Evolutionary conservation across 257 asterid genomes (phyloP).

Genomic region (Plantago major): DNA sequence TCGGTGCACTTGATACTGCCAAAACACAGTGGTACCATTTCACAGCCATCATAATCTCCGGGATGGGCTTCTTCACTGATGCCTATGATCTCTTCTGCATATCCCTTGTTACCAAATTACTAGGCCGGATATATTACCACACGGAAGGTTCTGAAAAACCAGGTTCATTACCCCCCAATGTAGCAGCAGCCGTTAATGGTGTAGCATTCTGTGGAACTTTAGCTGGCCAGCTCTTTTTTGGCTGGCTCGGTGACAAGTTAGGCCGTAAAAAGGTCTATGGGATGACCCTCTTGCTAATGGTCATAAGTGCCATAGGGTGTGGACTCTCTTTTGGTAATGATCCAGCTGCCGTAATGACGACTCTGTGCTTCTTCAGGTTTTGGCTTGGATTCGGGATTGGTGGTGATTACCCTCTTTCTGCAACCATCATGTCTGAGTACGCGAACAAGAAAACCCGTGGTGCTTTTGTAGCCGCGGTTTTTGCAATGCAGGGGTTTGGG

Average conservation of each 20-base stretch:
- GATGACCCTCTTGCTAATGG: conserved; percentile 49
- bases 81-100: conserved; percentile 65
- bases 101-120: conserved; percentile 59
- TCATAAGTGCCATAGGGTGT: conserved; percentile 40
- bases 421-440: conserved; percentile 69
- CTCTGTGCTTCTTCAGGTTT: conserved; percentile 58
- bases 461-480: conserved; percentile 57
- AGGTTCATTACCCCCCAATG: conserved; percentile 52
- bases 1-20: conserved; percentile 50
- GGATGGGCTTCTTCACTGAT: conserved; percentile 71
- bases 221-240: conserved; percentile 59
- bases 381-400: conserved; percentile 72
- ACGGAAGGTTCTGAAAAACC: conserved; percentile 45
- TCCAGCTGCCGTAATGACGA: conserved; percentile 38
- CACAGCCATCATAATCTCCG: conserved; percentile 58
- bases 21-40: conserved; percentile 66
- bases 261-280: conserved; percentile 60
- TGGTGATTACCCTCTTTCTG: conserved; percentile 66
- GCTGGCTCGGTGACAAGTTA: conserved; percentile 58
- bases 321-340: conserved; percentile 50
- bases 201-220: conserved; percentile 59
- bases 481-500: conserved; percentile 69
- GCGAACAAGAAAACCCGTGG: conserved; percentile 64
- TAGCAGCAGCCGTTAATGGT: conserved; percentile 53
- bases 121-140: conserved; percentile 60